Evolutionary conservation across 164 flowering plant genomes (phyloP).

Genomic region (Chimonanthus salicifolius): DNA sequence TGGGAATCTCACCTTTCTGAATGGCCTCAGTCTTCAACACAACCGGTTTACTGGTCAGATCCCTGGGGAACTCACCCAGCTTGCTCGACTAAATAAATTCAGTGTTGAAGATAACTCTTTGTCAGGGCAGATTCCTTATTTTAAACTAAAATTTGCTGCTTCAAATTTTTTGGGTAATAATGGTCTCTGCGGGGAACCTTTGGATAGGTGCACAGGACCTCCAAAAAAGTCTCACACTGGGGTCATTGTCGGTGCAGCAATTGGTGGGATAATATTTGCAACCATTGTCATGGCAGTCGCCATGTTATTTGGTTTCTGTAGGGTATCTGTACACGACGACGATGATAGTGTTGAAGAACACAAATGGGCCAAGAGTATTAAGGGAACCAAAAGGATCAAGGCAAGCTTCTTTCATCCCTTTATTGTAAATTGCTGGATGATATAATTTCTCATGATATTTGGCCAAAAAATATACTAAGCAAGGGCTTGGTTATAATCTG

Average conservation of each 20-base stretch:
- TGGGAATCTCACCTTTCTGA: slow-evolving; percentile 43
- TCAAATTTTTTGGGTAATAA: slow-evolving; percentile 4
- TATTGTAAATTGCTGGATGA: background rate
- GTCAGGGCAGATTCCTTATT: slow-evolving; percentile 52
- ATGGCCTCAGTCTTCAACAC: slow-evolving; percentile 42
- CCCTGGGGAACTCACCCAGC: slow-evolving; percentile 41
- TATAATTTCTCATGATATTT: background rate
- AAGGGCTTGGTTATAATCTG: no score
- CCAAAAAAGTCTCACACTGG: slow-evolving; percentile 18
- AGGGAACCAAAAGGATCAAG: slow-evolving; percentile 65
- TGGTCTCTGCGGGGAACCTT: slow-evolving; percentile 10
- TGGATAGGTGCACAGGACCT: slow-evolving; percentile 22
- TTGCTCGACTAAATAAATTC: slow-evolving; percentile 44
- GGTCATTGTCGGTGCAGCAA: slow-evolving; percentile 44
- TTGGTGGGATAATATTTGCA: slow-evolving; percentile 38
- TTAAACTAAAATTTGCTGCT: slow-evolving; percentile 5
- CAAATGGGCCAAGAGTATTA: slow-evolving; percentile 71
- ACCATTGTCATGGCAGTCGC: slow-evolving; percentile 28
- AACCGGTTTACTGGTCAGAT: slow-evolving; percentile 52
- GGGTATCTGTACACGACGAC: slow-evolving; percentile 30
- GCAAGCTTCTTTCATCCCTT: slow-evolving; percentile 14
- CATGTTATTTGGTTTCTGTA: slow-evolving; percentile 31
- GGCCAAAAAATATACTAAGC: no score
- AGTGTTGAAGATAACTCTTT: slow-evolving; percentile 48
- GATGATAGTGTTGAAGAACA: slow-evolving; percentile 69